Evolutionary conservation across 352 stramenopile genomes (phyloP).

Genomic region (Phytopythium vexans): DNA sequence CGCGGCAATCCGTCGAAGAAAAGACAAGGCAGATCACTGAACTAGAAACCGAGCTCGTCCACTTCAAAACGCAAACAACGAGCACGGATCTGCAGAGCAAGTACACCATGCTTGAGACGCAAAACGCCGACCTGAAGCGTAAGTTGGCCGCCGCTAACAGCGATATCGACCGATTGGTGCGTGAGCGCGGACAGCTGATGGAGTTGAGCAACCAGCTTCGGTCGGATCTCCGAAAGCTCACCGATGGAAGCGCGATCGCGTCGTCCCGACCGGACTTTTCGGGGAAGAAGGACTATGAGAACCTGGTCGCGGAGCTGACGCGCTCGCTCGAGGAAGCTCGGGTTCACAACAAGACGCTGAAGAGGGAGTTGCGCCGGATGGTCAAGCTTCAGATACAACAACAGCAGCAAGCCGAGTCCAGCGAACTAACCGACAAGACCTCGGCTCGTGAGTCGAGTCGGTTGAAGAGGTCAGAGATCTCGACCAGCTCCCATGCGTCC

Average conservation of each 20-base stretch:
- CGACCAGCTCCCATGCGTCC: no score
- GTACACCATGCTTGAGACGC: slow-evolving; percentile 21
- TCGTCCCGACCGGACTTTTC: slow-evolving; percentile 32
- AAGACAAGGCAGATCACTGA: slow-evolving; percentile 43
- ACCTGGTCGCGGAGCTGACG: slow-evolving; percentile 63
- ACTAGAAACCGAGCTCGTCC: slow-evolving; percentile 4
- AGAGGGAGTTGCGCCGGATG: slow-evolving; percentile 75
- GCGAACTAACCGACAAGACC: slow-evolving; percentile 1
- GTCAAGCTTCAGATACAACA: slow-evolving; percentile 59
- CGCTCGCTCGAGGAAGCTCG: slow-evolving; percentile 64
- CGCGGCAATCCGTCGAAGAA: slow-evolving; percentile 31
- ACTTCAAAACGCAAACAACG: not conserved
- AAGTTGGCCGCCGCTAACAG: slow-evolving; percentile 40
- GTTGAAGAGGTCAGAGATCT: not conserved
- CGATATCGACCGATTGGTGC: slow-evolving; percentile 63
- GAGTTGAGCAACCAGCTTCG: slow-evolving; percentile 78
- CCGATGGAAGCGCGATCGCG: slow-evolving; percentile 5
- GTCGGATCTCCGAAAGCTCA: slow-evolving; percentile 48
- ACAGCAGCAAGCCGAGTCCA: slow-evolving; percentile 11
- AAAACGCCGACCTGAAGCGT: slow-evolving; percentile 35
- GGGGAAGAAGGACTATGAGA: slow-evolving; percentile 71
- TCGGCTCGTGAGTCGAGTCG: not conserved
- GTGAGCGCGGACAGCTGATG: slow-evolving; percentile 72
- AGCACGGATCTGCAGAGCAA: slow-evolving; percentile 12
- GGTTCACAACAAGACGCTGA: slow-evolving; percentile 78